Base-by-base conservation (phyloP, 345 rosid species). In the Salix exigua region DNA sequence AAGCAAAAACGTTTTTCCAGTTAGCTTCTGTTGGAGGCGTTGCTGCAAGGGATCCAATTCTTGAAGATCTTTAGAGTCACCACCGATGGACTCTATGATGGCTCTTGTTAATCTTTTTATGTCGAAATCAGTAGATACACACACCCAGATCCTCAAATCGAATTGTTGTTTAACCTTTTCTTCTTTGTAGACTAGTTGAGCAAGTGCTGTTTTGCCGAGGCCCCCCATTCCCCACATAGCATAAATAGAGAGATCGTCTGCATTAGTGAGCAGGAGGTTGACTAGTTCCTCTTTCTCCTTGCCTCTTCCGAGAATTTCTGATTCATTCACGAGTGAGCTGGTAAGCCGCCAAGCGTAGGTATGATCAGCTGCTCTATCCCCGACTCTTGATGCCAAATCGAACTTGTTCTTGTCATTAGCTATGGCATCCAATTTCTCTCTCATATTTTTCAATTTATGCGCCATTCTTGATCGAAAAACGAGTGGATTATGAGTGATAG, bases 141-240 rank as follows among this genome's bases (percentile, higher is more conserved):
- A 66, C 2, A 74, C 33, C 77, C 77, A 48, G 13, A 65, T 74
- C n/a, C 61, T 74, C 23, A 30, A 2, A 18, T 21, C 46, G 51
- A 74, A 74, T 31, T 64, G 55, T n/a, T 4, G 21, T 7, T 63
- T 30, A 21, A 64, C n/a, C 1, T 21, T 55, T 37, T 6, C 48
- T 55, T 55, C 64, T 13, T 72, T 72, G 66, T 72, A 72, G 21
- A 72, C 50, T 40, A 72, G 19, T n/a, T 72, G 75, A 33, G 75
- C 66, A 72, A 38, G 42, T 38, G 42, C 1, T 38, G 42, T 38
- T 38, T 38, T 38, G 10, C 42, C 42, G 42, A 38, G 65, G 4
- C 75, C 75, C 25, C 67, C 53, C 68, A 73, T 73, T 14, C 75
- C 68, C 5, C 55, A 73, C 23, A 73, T 38, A 60, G 76, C 76